Evolutionary conservation across 2,329 filamentous ascomycete species (phyloP), one percentile per base, ranked within the genome.

Genomic region (Fusarium sp.): DNA sequence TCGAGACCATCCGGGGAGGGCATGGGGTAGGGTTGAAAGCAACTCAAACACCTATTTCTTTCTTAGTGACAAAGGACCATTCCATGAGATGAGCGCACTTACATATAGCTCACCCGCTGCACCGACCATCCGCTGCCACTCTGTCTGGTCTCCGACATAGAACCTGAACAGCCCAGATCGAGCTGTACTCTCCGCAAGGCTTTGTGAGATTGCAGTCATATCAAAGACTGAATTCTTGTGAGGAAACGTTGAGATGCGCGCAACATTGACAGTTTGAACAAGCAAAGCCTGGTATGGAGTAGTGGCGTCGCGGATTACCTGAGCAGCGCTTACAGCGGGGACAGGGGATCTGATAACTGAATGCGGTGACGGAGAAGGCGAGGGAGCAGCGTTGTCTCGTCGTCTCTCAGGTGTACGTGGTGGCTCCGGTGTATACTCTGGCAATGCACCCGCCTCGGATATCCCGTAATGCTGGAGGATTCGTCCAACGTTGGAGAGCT

Each of bases 401-500:
- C 17, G 56, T 2, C 41, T 59, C 20, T 36, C 41, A 1, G 56
- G 42, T 18, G 56, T 59, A 5, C 22, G 20, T 3, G 56, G 56
- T 9, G 56, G 56, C 3, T 36, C 42, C 5, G 18, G 24, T 3
- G 3, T 11, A 24, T 20, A 9, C 3, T 8, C 8, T 8, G 5
- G 2, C 8, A 50, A 24, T 2, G 0, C 5, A 11, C 5, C 2
- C 2, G 36, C 22, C 4, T 38, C n/a, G 0, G 14, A 38, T 50
- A 59, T 50, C 1, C 32, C 56, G 24, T 50, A 11, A 15, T 15
- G 4, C 15, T 50, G 42, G 10, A 59, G 56, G 2, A 38, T 24
- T 12, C 42, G 56, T 0, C 42, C 24, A 24, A 14, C 10, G 5
- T 28, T 59, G 5, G 7, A 36, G 7, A 5, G 11, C 20, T 50